Conservation (phyloP, 495 filamentous ascomycete species). For the Eremomyces bilateralis region DNA sequence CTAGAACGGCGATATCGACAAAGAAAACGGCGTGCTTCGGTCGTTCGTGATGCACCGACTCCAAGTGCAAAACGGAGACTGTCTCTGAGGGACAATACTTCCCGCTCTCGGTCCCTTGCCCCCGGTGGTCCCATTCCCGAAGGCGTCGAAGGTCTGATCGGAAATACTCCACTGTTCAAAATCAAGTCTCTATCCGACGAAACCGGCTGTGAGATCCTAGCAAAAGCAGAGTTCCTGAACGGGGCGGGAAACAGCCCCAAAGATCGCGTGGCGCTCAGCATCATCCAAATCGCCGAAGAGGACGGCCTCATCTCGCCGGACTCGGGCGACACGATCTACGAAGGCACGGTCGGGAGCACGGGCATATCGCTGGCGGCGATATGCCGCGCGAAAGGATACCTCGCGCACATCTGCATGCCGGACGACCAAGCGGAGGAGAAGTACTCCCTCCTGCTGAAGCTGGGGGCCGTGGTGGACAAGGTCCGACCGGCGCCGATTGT, state of each 20-base stretch:
- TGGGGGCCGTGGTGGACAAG: slow-evolving; percentile 75
- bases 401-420: slow-evolving; percentile 93
- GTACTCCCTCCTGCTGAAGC: slow-evolving; percentile 63
- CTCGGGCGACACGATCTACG: slow-evolving; percentile 83
- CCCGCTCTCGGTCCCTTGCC: background rate
- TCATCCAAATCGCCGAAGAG: slow-evolving; percentile 67
- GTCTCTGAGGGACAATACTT: slow-evolving; percentile 1
- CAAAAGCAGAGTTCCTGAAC: slow-evolving; percentile 92
- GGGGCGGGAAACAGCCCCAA: slow-evolving; percentile 92
- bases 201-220: slow-evolving; percentile 84
- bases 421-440: slow-evolving; percentile 81
- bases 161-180: slow-evolving; percentile 74
- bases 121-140: slow-evolving; percentile 23
- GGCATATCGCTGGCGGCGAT: slow-evolving; percentile 80
- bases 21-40: slow-evolving; percentile 6
- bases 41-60: background rate
- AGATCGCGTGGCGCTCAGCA: slow-evolving; percentile 77
- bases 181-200: slow-evolving; percentile 76
- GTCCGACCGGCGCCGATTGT: slow-evolving; percentile 83
- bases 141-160: slow-evolving; percentile 83
- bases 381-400: slow-evolving; percentile 70
- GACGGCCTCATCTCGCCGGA: slow-evolving; percentile 53
- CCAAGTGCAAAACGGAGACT: slow-evolving; percentile 4
- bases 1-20: slow-evolving; percentile 39
- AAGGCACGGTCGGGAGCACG: slow-evolving; percentile 65